Evolutionary conservation across 2,329 filamentous ascomycete genomes (phyloP).

Genomic region (Fusarium siculi): DNA sequence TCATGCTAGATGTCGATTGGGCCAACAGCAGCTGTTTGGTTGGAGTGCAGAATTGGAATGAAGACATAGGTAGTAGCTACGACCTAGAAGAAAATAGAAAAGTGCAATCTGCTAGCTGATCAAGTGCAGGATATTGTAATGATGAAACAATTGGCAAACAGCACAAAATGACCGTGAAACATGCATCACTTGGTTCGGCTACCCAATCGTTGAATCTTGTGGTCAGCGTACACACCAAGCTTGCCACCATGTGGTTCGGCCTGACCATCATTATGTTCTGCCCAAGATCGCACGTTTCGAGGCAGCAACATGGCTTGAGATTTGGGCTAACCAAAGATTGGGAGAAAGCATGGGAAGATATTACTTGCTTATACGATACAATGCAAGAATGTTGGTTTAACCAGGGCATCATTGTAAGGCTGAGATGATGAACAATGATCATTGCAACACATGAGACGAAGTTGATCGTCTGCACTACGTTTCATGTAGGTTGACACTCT

Average conservation of each 20-base stretch:
- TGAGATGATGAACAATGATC: conserved; percentile 9
- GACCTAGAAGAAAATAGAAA: neutral
- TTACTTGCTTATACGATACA: neutral
- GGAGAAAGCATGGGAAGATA: neutral
- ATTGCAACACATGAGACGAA: conserved; percentile 28
- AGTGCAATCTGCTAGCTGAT: neutral
- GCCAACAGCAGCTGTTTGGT: neutral
- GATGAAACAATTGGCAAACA: neutral
- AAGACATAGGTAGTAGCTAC: neutral
- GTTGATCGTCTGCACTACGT: conserved; percentile 22
- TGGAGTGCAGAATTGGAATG: neutral
- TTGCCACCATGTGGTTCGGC: neutral
- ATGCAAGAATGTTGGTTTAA: neutral
- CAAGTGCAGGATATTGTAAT: neutral
- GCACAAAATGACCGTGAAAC: neutral
- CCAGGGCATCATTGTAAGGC: conserved; percentile 6
- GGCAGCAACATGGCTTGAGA: neutral
- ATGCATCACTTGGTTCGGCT: neutral
- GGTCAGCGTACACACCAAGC: neutral
- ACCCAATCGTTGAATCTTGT: neutral
- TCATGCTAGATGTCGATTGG: conserved; percentile 13
- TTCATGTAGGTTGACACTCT: conserved; percentile 14
- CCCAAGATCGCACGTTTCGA: neutral
- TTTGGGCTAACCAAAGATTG: too few species aligned
- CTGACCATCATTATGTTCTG: neutral